Base-by-base conservation (phyloP, 2,329 filamentous ascomycete genomes). In the Fusarium sororula region DNA sequence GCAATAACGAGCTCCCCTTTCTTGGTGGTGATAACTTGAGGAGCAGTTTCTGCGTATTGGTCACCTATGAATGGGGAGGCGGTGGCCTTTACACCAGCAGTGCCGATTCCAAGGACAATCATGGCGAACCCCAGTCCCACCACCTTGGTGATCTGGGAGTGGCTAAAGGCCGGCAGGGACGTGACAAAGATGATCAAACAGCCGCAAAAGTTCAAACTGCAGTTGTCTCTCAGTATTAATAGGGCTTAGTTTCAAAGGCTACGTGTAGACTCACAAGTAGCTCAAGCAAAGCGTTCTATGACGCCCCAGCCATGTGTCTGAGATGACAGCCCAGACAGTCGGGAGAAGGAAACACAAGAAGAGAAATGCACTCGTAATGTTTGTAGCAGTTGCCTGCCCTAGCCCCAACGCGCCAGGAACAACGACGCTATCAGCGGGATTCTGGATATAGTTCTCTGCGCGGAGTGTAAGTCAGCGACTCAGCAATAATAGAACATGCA, bases 231-330 rank as follows among this genome's bases (percentile, higher is more conserved):
- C 24, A 26, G 44, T 26, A 26, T 1, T 26, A 13, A 32, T 18
- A 1, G 15, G 0, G 1, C 7, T 44, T 18, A 10, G n/a, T 10
- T 1, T 11, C 5, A 32, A 18, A 8, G 41, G 5, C 12, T 18
- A 10, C 15, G 15, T 24, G 10, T 6, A 2, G 10, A 42, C 45
- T 60, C 14, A 60, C 57, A 53, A 60, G 13, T 51, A 60, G 22
- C 57, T 53, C 15, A 60, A 7, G 11, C 57, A 60, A 3, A 60
- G 45, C 6, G 57, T 60, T 6, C n/a, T 53, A 53, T 60, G 41
- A 6, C 57, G 45, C 9, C 57, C 57, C 3, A 53, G 18, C 57
- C 57, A 60, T 17, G 57, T 60, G 22, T 60, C 57, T 5, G 57
- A 53, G 22, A 60, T 35, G 28, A 60, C 17, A 7, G 57, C 57